Conservation (phyloP, 2,329 filamentous ascomycete species). For the Paraphoma chrysanthemicola region DNA sequence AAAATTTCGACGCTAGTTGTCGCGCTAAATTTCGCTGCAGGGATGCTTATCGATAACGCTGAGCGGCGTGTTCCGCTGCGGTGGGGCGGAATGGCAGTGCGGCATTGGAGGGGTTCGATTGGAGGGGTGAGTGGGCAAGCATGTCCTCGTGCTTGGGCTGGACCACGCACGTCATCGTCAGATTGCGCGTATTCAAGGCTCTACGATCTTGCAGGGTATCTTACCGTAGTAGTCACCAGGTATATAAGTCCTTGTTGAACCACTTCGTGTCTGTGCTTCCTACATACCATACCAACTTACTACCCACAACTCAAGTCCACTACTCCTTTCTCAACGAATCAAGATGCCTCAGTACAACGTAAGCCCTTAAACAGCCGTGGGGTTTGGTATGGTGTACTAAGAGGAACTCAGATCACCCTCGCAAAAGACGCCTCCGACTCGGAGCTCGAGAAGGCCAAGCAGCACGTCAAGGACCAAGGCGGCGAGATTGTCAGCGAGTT, state of each 20-base stretch:
- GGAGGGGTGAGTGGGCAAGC: too few relatives aligned
- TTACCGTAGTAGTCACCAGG: not conserved
- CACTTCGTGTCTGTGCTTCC: conserved; percentile 4
- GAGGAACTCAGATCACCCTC: conserved; percentile 71
- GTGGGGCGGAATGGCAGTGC: conserved; percentile 9
- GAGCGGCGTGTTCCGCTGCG: conserved; percentile 9
- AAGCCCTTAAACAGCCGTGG: not conserved
- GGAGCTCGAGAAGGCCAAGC: conserved; percentile 79
- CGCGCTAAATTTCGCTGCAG: conserved; percentile 32
- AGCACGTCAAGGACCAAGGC: conserved; percentile 75
- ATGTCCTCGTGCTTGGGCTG: conserved; percentile 1
- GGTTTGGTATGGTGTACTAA: not conserved
- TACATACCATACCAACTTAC: conserved; percentile 15
- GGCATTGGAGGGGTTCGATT: too few relatives aligned
- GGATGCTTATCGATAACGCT: conserved; percentile 45
- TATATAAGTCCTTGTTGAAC: conserved; percentile 28
- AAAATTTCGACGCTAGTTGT: conserved; percentile 42
- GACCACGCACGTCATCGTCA: conserved; percentile 30
- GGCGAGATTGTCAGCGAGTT: conserved; percentile 85
- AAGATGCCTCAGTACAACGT: conserved; percentile 28
- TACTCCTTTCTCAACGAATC: conserved; percentile 4
- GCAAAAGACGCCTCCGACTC: conserved; percentile 72
- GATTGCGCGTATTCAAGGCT: conserved; percentile 35
- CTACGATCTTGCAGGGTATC: conserved; percentile 11
- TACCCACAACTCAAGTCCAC: conserved; percentile 9